phyloP scores from a whole-genome alignment of 2,329 filamentous ascomycete genomes.

The Phaeoacremonium minimum region DNA sequence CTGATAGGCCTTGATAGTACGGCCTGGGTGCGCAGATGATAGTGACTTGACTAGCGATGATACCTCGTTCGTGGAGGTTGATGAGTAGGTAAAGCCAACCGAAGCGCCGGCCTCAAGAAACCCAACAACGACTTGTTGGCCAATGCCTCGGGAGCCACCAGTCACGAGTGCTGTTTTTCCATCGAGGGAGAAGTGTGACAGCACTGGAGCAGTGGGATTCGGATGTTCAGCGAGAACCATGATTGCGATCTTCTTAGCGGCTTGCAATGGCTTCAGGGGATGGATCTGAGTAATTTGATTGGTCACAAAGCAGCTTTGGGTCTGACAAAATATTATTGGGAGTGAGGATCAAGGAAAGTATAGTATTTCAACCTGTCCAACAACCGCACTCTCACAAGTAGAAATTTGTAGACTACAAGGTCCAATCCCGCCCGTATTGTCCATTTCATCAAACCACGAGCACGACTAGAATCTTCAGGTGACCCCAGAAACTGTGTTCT shows the following conservation, averaged over 20 bases:
- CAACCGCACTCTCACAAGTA: too few relatives aligned
- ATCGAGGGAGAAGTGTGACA: slow-evolving; percentile 21
- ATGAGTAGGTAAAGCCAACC: slow-evolving; percentile 24
- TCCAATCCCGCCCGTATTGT: too few relatives aligned
- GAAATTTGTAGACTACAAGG: too few relatives aligned
- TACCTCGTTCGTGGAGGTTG: not conserved
- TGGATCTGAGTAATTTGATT: too few relatives aligned
- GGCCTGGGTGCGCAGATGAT: slow-evolving; percentile 12
- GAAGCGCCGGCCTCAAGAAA: slow-evolving; percentile 21
- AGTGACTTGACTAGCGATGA: not conserved
- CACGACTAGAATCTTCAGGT: too few relatives aligned
- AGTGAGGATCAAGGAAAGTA: too few relatives aligned
- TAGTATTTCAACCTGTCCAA: too few relatives aligned
- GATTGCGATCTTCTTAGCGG: not conserved
- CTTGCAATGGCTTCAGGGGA: too few relatives aligned
- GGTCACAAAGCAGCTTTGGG: too few relatives aligned
- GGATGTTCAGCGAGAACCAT: slow-evolving; percentile 23
- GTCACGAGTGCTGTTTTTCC: slow-evolving; percentile 23
- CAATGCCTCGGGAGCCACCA: slow-evolving; percentile 22
- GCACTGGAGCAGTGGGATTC: slow-evolving; percentile 21
- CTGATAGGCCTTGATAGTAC: slow-evolving; percentile 26
- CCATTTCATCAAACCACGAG: too few relatives aligned
- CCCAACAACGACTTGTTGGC: slow-evolving; percentile 22
- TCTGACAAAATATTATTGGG: too few relatives aligned
- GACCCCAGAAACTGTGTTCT: too few relatives aligned